phyloP scores from a whole-genome alignment of 2,329 filamentous ascomycete species.

The Colletotrichum gloeosporioides region DNA sequence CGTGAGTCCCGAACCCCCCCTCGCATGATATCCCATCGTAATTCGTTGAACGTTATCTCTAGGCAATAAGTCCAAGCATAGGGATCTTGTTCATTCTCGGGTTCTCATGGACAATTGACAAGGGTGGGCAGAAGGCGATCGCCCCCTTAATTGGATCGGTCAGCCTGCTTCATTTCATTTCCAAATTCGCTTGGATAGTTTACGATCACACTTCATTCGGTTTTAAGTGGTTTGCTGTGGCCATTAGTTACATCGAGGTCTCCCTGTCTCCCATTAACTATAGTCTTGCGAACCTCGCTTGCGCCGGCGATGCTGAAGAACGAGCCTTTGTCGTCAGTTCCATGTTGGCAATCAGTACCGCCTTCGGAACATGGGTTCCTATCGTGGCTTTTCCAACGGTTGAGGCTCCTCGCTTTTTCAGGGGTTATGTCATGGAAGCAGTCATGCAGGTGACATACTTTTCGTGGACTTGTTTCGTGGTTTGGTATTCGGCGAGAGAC shows the following conservation, averaged over 20 bases:
- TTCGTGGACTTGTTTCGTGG: constrained; percentile 9
- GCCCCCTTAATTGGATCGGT: constrained; percentile 3
- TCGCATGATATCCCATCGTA: neutral
- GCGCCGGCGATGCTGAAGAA: constrained; percentile 42
- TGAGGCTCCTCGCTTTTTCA: constrained; percentile 31
- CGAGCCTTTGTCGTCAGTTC: constrained; percentile 45
- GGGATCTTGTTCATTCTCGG: constrained; percentile 16
- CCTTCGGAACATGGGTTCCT: constrained; percentile 41
- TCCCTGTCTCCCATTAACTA: constrained; percentile 19
- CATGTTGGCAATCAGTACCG: constrained; percentile 43
- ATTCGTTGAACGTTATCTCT: neutral
- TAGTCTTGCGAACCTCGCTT: constrained; percentile 43
- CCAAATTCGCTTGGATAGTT: neutral
- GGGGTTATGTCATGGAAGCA: constrained; percentile 28
- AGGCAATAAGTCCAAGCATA: constrained; percentile 10
- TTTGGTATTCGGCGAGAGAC: neutral
- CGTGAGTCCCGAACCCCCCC: neutral
- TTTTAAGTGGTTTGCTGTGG: constrained; percentile 19
- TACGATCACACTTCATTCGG: neutral
- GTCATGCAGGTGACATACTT: constrained; percentile 16
- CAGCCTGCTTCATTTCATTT: neutral
- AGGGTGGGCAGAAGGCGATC: neutral
- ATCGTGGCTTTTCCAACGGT: constrained; percentile 34
- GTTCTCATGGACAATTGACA: constrained; percentile 1
- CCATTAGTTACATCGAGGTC: constrained; percentile 13